Evolutionary conservation across 176 grass and related monocot genomes (phyloP), one percentile per base, ranked within the genome.

Genomic region (Aegilops sharonensis): DNA sequence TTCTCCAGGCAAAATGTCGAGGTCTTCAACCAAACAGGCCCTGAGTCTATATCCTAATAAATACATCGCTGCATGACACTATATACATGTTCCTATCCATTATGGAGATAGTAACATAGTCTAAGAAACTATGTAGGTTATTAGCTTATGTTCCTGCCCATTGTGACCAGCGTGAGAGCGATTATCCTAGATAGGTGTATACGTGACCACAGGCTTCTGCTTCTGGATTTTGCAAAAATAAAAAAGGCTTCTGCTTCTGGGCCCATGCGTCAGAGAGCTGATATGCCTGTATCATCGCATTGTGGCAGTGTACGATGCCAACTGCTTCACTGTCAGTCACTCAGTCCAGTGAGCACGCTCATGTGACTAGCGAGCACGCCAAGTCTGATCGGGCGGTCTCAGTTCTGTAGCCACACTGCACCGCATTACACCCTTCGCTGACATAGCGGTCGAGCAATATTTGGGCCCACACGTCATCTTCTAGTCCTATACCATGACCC

Each of bases 341-440:
- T 47, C 64, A 14, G 73, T 62, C 78, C 67, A 77, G 48, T 47
- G 69, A 70, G 52, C 75, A 50, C 43, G 29, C 48, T 89, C 77
- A 76, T 85, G 71, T 72, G 78, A 72, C 78, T 35, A 81, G 52
- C 32, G 84, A 72, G 48, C 76, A 66, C 75, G 81, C 67, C 9
- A 65, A 0, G 36, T 27, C 83, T 63, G 68, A 36, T 85, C 69
- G 63, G 20, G 20, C 74, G 25, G 84, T 11, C 31, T 79, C 31
- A 67, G 1, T 20, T 36, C 65, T 56, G n/a, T 79, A 20, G 25
- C 34, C 80, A 79, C 75, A 31, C 6, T 15, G 20, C 24, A 12
- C 18, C 72, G 3, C 40, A 25, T 30, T 47, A 78, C 43, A 21
- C 30, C 74, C 1, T 13, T 36, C 59, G 3, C 80, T 91, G 89